Base-by-base conservation (phyloP, 345 rosid genomes). In the Eucalyptus curtisii region DNA sequence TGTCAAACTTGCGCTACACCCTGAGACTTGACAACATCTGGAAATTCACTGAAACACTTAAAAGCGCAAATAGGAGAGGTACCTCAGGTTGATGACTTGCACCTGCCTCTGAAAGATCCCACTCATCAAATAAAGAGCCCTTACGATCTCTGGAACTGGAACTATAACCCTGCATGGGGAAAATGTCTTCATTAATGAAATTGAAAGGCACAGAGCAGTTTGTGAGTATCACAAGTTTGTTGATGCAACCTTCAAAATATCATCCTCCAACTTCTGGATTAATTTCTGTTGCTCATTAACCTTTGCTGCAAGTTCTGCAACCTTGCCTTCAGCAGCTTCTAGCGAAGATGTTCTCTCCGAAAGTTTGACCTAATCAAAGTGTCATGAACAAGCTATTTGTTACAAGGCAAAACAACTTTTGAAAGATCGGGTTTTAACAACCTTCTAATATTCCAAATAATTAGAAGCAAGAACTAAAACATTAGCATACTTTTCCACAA, bases 261-360 rank as follows among this genome's bases (percentile, higher is more conserved):
- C 99, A 91, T 97, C 99, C 91, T 97, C 99, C 95, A 98, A 92
- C 94, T 97, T 98, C 89, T 97, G 99, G 91, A 97, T 96, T 88
- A 98, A 92, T 88, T 91, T 96, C 88, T 95, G 96, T 89, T 97
- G 99, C 91, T 98, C 97, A 48, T 92, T 93, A 90, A 95, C 92
- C 93, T 96, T 93, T 49, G 91, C 93, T 79, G 95, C 92, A 88
- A 98, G 95, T 92, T 96, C 99, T 88, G 88, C 92, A 85, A 95
- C 95, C 94, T 92, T 95, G 89, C 91, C 91, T 92, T 95, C 99
- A 89, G 97, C 95, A 49, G 93, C 92, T 94, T 97, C 98, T 87
- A 97, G 96, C 92, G 92, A 90, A 87, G 98, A 91, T 50, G 89
- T 89, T 94, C 92, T 94, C 94, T 98, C 99, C 10, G 97, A 94